Evolutionary conservation across 2,329 filamentous ascomycete species (phyloP), one percentile per base, ranked within the genome.

Genomic region (Aspergillus sp.): DNA sequence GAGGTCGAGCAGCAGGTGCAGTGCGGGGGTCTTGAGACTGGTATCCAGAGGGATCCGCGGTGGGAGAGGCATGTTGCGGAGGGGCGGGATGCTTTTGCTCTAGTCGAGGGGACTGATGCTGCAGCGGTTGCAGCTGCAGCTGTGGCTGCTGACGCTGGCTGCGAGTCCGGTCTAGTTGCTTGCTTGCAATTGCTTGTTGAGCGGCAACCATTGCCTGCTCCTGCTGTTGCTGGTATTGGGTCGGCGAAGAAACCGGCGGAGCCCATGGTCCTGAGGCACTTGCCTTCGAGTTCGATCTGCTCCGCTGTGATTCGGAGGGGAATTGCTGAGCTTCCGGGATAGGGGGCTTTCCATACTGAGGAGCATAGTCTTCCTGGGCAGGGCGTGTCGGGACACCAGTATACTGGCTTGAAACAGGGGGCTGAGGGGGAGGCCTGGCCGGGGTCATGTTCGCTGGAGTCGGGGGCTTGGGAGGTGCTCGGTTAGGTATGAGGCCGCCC

Each of bases 391-490:
- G 45, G 6, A 46, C 38, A 26, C 35, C 46, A 28, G 44, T 42
- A 42, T 62, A 58, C 19, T 47, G 78, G 52, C 76, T 63, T n/a
- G 67, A 47, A 9, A 61, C 56, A 10, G 67, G 64, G 30, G 68
- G 63, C 47, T 68, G 68, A 19, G 72, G 71, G 7, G 72, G 60
- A 48, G 67, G 59, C 40, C 73, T 67, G 48, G 60, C 58, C 36
- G 72, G 70, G 6, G 53, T 62, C 49, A 68, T 64, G 45, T 56
- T 54, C 31, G 53, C 53, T 47, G 62, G 53, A 27, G 66, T 78
- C 39, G 91, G 93, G n/a, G 91, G 88, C 66, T 87, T 88, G 40
- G 90, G 93, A 37, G 91, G 90, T 43, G 89, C 87, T 48, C 93
- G 82, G 59, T 82, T 86, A 39, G 93, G 90, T 61, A 95, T 77